Evolutionary conservation across 2,329 filamentous ascomycete genomes (phyloP).

Genomic region (Aureobasidium namibiae): DNA sequence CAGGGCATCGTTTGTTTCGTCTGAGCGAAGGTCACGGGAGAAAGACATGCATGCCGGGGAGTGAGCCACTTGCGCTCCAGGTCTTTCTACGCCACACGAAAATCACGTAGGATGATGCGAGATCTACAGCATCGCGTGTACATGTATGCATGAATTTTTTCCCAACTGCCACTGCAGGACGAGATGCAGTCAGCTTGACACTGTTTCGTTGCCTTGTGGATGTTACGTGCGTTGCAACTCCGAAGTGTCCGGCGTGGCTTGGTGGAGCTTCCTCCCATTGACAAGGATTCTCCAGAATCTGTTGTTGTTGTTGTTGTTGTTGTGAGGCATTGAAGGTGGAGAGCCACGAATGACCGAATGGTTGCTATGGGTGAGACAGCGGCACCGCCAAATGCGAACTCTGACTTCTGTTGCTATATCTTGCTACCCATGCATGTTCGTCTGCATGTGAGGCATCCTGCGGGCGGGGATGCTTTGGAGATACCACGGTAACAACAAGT

Average conservation of each 20-base stretch:
- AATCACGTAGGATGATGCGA: not conserved
- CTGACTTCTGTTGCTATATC: not conserved
- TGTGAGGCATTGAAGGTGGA: not conserved
- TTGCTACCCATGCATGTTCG: not conserved
- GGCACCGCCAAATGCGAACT: not conserved
- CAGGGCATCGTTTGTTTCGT: not conserved
- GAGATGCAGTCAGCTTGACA: constrained; percentile 4
- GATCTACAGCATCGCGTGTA: constrained; percentile 4
- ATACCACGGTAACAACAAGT: not conserved
- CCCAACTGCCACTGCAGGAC: not conserved
- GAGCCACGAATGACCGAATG: not conserved
- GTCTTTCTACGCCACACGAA: constrained; percentile 3
- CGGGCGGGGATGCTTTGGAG: constrained; percentile 2
- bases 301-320: too few species aligned
- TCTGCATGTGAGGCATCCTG: not conserved
- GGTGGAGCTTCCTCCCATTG: not conserved
- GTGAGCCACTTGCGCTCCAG: not conserved
- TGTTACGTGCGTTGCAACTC: not conserved
- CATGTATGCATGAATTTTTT: not conserved
- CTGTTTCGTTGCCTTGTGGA: not conserved
- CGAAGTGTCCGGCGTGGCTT: not conserved
- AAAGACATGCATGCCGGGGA: not conserved
- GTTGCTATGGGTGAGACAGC: constrained; percentile 6
- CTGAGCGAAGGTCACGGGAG: not conserved
- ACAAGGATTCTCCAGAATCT: not conserved